Base-by-base conservation (phyloP, 2,329 filamentous ascomycete genomes). In the Dendryphion nanum region DNA sequence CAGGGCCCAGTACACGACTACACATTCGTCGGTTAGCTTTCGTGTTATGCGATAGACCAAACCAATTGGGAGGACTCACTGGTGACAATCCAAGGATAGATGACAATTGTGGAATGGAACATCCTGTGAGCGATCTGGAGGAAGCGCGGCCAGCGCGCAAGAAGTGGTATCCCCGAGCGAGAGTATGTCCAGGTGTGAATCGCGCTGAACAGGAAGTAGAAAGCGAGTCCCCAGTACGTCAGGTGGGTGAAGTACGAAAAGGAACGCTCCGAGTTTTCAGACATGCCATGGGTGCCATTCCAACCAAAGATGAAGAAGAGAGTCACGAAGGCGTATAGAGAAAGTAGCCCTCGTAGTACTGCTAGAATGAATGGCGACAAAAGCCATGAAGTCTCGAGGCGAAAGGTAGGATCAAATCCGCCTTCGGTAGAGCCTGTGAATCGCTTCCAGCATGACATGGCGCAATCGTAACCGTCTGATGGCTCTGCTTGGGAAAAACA, bases 161-260 rank as follows among this genome's bases (percentile, higher is more conserved):
- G 48, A 30, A 64, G 58, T 4, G 67, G 52, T 2, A 44, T 56
- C 6, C 67, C 66, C 2, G 58, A 63, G 8, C 63, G 39, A 56
- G 61, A 66, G 68, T 91, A 93, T 33, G 74, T 75, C 36, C 79
- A 68, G 5, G 85, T 89, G 70, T 94, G 87, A 14, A 79, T 45
- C 14, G 83, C 74, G 2, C 84, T 74, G 55, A 83, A 70, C 40
- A 82, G 72, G 61, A 84, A 83, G 73, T 94, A 95, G 69, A 90
- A 91, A 17, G 78, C 82, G 23, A 91, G 68, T 2, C 86, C 86
- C 86, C 86, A 93, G 74, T 84, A 93, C 7, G 85, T 87, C 41
- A 93, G 71, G 55, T 82, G 74, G 18, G 89, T 94, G 71, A 95
- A 94, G 73, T 81, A 94, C 53, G 82, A 87, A 71, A 94, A 93